Base-by-base conservation (phyloP, 768 basidiomycete genomes). In the Trametopsis cervina region DNA sequence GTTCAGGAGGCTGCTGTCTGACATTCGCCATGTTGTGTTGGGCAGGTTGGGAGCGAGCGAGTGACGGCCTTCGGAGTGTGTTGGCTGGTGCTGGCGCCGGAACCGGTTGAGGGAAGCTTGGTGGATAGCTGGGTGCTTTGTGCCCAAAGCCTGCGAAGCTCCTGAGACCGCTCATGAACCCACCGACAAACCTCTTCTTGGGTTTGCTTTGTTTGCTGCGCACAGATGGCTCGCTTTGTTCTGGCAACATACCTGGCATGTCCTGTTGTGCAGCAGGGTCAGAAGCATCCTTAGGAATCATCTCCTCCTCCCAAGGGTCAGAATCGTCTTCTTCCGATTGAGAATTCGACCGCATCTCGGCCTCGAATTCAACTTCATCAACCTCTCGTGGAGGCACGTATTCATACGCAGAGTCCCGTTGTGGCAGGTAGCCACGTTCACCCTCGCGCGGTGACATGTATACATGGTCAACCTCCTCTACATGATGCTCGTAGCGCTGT, bases 131-230 rank as follows among this genome's bases (percentile, higher is more conserved):
- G 7, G 26, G 33, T 25, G 27, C 48, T 54, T 38, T 54, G 11
- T 44, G 42, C 45, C 57, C 46, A 11, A 49, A 50, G 35, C 48
- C 49, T 3, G 59, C 57, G 13, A 59, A 37, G 33, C 44, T 55
- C 35, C 46, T 51, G 17, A 58, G 41, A 2, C 51, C 49, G 2
- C 52, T 40, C 24, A 62, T 50, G 46, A 62, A 62, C 0, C 61
- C 59, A 26, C 61, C 60, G 3, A 62, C 59, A 40, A 60, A 62
- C 1, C 42, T 44, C 41, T 39, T 55, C 46, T 42, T 39, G 24
- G 15, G 15, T 20, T 45, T 45, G 29, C 15, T 33, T 15, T 33
- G 29, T 15, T 7, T 33, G 9, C 9, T 7, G 29, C 15, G 29
- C 29, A 33, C 15, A n/a, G n/a, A n/a, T n/a, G n/a, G n/a, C 29